Base-by-base conservation (phyloP, 2,329 filamentous ascomycete genomes). In the Neofusicoccum laricinum region DNA sequence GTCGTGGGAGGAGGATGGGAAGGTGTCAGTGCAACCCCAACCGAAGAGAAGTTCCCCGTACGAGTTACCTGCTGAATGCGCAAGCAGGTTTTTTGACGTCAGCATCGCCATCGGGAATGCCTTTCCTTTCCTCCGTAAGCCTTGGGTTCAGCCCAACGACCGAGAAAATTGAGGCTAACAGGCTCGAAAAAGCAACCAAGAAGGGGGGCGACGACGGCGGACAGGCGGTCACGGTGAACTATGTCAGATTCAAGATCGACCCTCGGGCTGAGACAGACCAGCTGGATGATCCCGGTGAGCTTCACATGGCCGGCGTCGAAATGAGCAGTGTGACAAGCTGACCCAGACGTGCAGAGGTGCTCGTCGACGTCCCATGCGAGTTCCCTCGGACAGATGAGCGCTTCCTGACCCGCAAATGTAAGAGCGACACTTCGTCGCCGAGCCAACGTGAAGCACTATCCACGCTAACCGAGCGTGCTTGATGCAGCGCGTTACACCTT, bases 351-450 rank as follows among this genome's bases (percentile, higher is more conserved):
- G 25, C 67, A 55, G 46, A 71, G 45, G 62, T 73, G 25, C 55
- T 75, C 2, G 66, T 69, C 0, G 8, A 64, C 21, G 63, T 73
- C 11, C 82, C 81, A 65, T 79, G 78, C 17, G 81, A 84, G 69
- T 83, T 84, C 72, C 81, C 79, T 8, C 77, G 81, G 12, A 82
- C 83, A 64, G 81, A 83, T 67, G 81, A 83, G 67, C 77, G 81
- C 1, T 80, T 77, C 34, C 12, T 55, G 17, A 55, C 34, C 8
- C 34, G 36, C 11, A 55, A 19, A 55, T 25, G 50, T 55, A 41
- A n/a, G n/a, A n/a, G n/a, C n/a, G n/a, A n/a, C n/a, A n/a, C n/a
- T n/a, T n/a, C n/a, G n/a, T n/a, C n/a, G n/a, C n/a, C n/a, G n/a
- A n/a, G n/a, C n/a, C n/a, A 55, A 21, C 8, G 19, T 48, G 45